Percentiles rank a stretch among this genome's conserved stretches.
Evolutionary conservation across 805 yeast species (phyloP).

Genomic region (Kodamaea nitidulidarum): DNA sequence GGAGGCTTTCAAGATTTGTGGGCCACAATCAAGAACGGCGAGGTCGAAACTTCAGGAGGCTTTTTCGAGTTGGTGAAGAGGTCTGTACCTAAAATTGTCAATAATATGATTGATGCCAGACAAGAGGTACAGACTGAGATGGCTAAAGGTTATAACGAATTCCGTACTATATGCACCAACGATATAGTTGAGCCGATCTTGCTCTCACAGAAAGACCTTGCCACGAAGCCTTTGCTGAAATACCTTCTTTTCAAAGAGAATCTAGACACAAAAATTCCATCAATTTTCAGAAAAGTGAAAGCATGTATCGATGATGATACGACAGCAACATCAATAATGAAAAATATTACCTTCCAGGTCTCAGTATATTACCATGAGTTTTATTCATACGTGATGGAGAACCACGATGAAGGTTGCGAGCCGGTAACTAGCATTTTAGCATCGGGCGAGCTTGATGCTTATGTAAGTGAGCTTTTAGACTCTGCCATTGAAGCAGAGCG

Average conservation of each 20-base stretch:
- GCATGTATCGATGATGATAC: slow-evolving; percentile 5
- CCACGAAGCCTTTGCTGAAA: slow-evolving; percentile 25
- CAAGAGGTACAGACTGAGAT: slow-evolving; percentile 70
- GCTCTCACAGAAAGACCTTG: slow-evolving; percentile 7
- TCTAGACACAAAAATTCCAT: slow-evolving; percentile 53
- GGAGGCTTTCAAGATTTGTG: slow-evolving; percentile 55
- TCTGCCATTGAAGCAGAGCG: slow-evolving; percentile 21
- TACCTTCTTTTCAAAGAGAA: slow-evolving; percentile 44
- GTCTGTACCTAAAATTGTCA: slow-evolving; percentile 74
- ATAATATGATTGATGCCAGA: slow-evolving; percentile 74
- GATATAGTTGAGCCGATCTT: slow-evolving; percentile 45
- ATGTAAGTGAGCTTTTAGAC: slow-evolving; percentile 37
- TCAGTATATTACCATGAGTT: slow-evolving; percentile 7
- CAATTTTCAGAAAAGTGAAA: slow-evolving; percentile 33
- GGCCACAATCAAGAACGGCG: slow-evolving; percentile 33
- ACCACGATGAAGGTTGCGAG: slow-evolving; percentile 5
- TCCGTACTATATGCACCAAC: slow-evolving; percentile 50
- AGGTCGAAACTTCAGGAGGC: slow-evolving; percentile 27
- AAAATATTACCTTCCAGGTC: slow-evolving; percentile 4
- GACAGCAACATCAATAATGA: slow-evolving; percentile 7
- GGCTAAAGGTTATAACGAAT: slow-evolving; percentile 63
- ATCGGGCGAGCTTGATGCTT: slow-evolving; percentile 54
- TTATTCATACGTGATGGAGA: slow-evolving; percentile 6
- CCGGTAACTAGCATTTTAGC: slow-evolving; percentile 54
- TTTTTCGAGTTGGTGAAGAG: slow-evolving; percentile 54